Evolutionary conservation across 2,329 filamentous ascomycete species (phyloP), one percentile per base, ranked within the genome.

Genomic region (Ceratocystis colombiana): DNA sequence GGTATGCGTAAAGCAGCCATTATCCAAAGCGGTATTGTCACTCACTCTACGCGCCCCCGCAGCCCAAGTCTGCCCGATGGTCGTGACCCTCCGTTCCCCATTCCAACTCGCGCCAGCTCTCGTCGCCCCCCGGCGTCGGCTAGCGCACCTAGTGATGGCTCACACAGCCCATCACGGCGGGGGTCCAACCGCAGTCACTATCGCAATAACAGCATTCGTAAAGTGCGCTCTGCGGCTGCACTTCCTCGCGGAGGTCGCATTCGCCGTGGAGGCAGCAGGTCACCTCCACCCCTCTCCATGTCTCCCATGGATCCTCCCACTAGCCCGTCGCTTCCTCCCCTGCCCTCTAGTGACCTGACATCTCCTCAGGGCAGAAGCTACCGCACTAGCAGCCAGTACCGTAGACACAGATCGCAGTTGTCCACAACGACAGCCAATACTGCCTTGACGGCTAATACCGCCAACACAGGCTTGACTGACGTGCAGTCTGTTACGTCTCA

Each of bases 51-150:
- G 1, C 82, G 84, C 45, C 80, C 86, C 8, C 78, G 83, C 68
- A 90, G 85, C 72, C 86, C 87, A 61, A 90, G 81, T 73, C 75
- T 84, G 64, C 80, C 78, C 62, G 90, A 85, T 68, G 68, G 78
- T 65, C 77, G 74, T 37, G 80, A 84, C 64, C 92, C 94, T 33
- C 94, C 94, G 0, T 96, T 96, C 78, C 92, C 94, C 0, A 96
- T 99, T 5, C 94, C 94, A 0, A 87, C 87, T 2, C 82, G 94
- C 66, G 89, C 90, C 37, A 97, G 93, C 75, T 99, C 92, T 5
- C 85, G 91, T 68, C 86, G 88, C 71, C 82, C 87, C 25, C 83
- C 85, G 0, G 76, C 85, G 68, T 87, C 82, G 70, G 78, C 82
- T 63, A 91, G 88, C 73, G 79, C 79, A 2, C 79, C 81, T 0